Percentiles rank a stretch among this genome's conserved stretches.
Evolutionary conservation across 331 rosid genomes (phyloP).

Genomic region (Phaseolus coccineus): DNA sequence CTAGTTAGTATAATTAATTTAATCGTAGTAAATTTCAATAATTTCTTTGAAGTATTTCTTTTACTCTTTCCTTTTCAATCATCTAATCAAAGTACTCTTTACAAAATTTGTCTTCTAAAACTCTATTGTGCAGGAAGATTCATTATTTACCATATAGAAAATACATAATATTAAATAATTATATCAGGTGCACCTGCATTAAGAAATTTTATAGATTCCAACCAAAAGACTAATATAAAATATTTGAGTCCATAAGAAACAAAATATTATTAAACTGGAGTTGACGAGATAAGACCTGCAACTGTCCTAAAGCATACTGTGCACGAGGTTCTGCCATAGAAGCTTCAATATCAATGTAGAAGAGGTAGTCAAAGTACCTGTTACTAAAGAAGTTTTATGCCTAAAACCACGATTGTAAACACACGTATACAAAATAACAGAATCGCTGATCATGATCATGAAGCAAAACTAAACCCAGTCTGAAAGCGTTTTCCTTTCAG

Average conservation of each 20-base stretch:
- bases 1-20: background rate
- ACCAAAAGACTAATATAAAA: background rate
- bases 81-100: background rate
- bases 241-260: background rate
- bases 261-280: slow-evolving; percentile 3
- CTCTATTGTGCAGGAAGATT: background rate
- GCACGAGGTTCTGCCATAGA: slow-evolving; percentile 95
- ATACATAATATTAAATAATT: background rate
- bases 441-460: background rate
- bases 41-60: background rate
- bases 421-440: slow-evolving; percentile 33
- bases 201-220: slow-evolving; percentile 1
- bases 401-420: slow-evolving; percentile 18
- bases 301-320: slow-evolving; percentile 77
- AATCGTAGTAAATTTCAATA: background rate
- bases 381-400: slow-evolving; percentile 40
- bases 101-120: background rate
- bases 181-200: background rate
- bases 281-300: slow-evolving; percentile 65
- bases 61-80: background rate
- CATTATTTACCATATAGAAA: background rate
- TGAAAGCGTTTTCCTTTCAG: background rate
- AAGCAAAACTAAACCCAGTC: slow-evolving; percentile 22
- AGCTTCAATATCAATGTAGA: slow-evolving; percentile 91
- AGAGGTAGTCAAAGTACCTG: slow-evolving; percentile 94